Conservation (phyloP, 768 basidiomycete species). For the Rhodotorula taiwanensis region DNA sequence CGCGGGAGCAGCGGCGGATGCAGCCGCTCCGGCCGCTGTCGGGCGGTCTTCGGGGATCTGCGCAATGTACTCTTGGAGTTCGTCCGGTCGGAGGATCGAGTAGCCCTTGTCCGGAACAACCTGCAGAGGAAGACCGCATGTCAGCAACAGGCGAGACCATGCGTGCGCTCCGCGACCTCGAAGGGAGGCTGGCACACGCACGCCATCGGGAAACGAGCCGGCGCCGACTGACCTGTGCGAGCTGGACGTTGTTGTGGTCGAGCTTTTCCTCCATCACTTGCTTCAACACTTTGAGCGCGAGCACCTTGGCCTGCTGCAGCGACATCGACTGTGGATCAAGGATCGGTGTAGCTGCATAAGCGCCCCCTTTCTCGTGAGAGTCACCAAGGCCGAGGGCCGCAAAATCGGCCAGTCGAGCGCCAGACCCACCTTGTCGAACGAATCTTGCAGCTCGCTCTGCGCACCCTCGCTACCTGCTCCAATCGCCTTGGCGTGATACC, state of each 20-base stretch:
- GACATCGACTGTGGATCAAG: constrained; percentile 80
- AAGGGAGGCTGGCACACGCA: no score
- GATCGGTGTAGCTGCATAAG: no score
- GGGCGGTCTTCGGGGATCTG: constrained; percentile 46
- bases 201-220: no score
- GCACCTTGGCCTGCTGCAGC: constrained; percentile 72
- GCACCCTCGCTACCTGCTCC: constrained; percentile 97
- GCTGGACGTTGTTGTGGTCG: constrained; percentile 95
- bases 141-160: neutral
- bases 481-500: constrained; percentile 96
- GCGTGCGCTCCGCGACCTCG: neutral
- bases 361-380: neutral
- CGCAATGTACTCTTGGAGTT: constrained; percentile 77
- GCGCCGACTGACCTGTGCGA: constrained; percentile 65
- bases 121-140: constrained; percentile 45
- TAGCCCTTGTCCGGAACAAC: constrained; percentile 81
- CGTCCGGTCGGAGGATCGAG: constrained; percentile 73
- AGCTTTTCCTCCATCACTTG: constrained; percentile 99
- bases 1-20: no score
- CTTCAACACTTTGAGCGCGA: constrained; percentile 84
- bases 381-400: neutral
- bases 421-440: constrained; percentile 76
- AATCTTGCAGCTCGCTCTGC: constrained; percentile 92
- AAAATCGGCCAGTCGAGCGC: neutral
- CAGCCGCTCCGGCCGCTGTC: neutral